A percentile compares a stretch with the other conserved stretches of the same genome.
Conservation (phyloP, 768 basidiomycete genomes). For the Podaxis sp. region DNA sequence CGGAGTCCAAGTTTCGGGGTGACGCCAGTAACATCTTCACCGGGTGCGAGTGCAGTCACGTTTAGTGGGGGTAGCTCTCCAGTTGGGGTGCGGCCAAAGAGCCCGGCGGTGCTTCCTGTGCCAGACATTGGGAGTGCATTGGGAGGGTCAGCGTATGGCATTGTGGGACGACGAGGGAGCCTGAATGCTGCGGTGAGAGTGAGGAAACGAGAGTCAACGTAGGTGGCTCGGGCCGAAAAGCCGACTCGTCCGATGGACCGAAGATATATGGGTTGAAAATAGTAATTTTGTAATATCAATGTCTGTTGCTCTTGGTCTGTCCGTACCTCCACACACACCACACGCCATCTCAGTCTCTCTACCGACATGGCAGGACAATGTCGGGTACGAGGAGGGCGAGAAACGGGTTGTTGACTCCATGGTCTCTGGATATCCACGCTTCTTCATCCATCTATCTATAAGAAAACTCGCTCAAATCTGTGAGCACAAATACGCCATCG, state of each 20-base stretch:
- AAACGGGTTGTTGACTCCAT: slow-evolving; percentile 73
- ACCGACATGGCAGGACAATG: slow-evolving; percentile 87
- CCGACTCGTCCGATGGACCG: not conserved
- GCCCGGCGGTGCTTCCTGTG: slow-evolving; percentile 18
- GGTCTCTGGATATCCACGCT: slow-evolving; percentile 91
- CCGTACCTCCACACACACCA: slow-evolving; percentile 65
- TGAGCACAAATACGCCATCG: slow-evolving; percentile 69
- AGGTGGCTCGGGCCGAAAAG: not conserved
- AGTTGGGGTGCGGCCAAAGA: not conserved
- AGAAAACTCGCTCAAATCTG: slow-evolving; percentile 82
- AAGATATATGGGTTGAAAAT: not conserved
- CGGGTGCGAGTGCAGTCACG: slow-evolving; percentile 11
- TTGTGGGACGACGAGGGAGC: slow-evolving; percentile 14
- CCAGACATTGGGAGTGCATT: slow-evolving; percentile 25
- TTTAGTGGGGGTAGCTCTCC: slow-evolving; percentile 2
- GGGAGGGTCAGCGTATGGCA: slow-evolving; percentile 9
- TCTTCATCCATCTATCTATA: slow-evolving; percentile 87
- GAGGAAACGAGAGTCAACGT: slow-evolving; percentile 1
- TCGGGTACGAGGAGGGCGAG: slow-evolving; percentile 89
- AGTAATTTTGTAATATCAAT: slow-evolving; percentile 8
- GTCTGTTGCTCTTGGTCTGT: slow-evolving; percentile 37
- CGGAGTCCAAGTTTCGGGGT: slow-evolving; percentile 26
- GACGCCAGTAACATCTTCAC: slow-evolving; percentile 19
- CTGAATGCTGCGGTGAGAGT: slow-evolving; percentile 8
- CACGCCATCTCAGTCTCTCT: slow-evolving; percentile 96